phyloP scores from a whole-genome alignment of 2,329 filamentous ascomycete species.

The Thermoascus crustaceus region DNA sequence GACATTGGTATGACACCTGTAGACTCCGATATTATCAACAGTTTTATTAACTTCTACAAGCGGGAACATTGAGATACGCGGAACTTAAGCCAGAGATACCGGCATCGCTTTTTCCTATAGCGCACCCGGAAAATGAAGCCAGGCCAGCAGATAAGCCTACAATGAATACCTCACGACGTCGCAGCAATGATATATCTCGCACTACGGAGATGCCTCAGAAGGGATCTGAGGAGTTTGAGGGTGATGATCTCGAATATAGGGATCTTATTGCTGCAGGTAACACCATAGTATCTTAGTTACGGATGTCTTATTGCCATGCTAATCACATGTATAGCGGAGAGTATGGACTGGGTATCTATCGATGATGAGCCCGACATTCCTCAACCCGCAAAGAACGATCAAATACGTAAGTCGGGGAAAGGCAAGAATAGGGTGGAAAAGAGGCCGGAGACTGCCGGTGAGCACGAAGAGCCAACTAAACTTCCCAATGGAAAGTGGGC shows the following conservation, averaged over 20 bases:
- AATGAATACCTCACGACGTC: slow-evolving; percentile 10
- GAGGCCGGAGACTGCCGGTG: slow-evolving; percentile 7
- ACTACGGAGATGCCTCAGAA: slow-evolving; percentile 7
- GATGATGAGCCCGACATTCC: slow-evolving; percentile 5
- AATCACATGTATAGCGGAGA: slow-evolving; percentile 6
- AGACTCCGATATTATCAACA: neutral
- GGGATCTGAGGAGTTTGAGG: slow-evolving; percentile 44
- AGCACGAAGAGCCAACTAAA: slow-evolving; percentile 37
- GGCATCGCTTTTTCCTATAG: slow-evolving; percentile 34
- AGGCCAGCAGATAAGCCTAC: slow-evolving; percentile 13
- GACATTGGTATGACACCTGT: slow-evolving; percentile 53
- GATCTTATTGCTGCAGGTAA: slow-evolving; percentile 42
- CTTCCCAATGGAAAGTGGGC: slow-evolving; percentile 64
- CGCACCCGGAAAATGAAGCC: slow-evolving; percentile 4
- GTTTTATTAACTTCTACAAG: slow-evolving; percentile 25
- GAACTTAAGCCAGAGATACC: slow-evolving; percentile 45
- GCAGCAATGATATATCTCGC: slow-evolving; percentile 14
- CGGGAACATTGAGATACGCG: slow-evolving; percentile 49
- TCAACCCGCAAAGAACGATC: neutral
- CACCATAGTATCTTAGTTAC: neutral
- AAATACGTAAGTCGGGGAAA: slow-evolving; percentile 6
- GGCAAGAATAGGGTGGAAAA: neutral
- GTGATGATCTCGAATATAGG: slow-evolving; percentile 45
- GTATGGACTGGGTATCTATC: slow-evolving; percentile 16
- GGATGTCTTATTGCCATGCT: slow-evolving; percentile 3